These are phyloP conservation scores for Acer yangbiense DNA, from an alignment of 345 rosid genomes.

Conservation along the genomic window DNA sequence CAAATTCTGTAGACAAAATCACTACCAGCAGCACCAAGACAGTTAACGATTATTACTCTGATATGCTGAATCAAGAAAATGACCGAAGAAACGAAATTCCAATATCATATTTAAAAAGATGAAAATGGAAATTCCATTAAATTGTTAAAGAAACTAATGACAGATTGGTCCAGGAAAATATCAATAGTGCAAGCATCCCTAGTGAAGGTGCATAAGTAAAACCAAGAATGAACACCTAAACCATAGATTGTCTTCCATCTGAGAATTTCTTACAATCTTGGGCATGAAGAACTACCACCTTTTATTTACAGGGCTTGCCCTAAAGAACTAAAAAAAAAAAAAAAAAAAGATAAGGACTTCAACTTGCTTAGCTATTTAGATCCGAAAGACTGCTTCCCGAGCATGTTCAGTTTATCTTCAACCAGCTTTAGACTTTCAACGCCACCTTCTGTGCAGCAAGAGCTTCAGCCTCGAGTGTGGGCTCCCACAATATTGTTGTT, in stretches of 20 bases:
- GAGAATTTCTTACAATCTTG: conserved; percentile 18
- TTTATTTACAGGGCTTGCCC: conserved; percentile 40
- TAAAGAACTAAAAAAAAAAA: conserved; percentile 7
- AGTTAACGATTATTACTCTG: background rate
- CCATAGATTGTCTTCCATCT: conserved; percentile 20
- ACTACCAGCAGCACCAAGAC: background rate
- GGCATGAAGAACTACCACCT: conserved; percentile 19
- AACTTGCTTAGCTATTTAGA: conserved; percentile 7
- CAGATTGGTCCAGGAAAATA: conserved; percentile 7
- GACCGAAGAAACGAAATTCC: background rate
- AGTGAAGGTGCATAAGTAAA: conserved; percentile 3
- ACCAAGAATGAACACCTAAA: conserved; percentile 7
- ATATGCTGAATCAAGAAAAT: background rate
- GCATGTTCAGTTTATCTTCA: conserved; percentile 20
- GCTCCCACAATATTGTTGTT: conserved; percentile 79
- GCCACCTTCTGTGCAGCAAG: conserved; percentile 84
- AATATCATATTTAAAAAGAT: background rate
- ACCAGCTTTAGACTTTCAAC: conserved; percentile 53
- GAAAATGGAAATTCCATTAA: conserved; percentile 2
- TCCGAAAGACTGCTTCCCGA: conserved; percentile 16
- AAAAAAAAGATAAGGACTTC: background rate
- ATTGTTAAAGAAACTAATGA: background rate
- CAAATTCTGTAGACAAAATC: background rate
- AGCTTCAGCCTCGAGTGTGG: conserved; percentile 81
- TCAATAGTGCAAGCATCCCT: conserved; percentile 13